Base-by-base conservation (phyloP, 176 grass and related monocot genomes). In the Cenchrus americanus region DNA sequence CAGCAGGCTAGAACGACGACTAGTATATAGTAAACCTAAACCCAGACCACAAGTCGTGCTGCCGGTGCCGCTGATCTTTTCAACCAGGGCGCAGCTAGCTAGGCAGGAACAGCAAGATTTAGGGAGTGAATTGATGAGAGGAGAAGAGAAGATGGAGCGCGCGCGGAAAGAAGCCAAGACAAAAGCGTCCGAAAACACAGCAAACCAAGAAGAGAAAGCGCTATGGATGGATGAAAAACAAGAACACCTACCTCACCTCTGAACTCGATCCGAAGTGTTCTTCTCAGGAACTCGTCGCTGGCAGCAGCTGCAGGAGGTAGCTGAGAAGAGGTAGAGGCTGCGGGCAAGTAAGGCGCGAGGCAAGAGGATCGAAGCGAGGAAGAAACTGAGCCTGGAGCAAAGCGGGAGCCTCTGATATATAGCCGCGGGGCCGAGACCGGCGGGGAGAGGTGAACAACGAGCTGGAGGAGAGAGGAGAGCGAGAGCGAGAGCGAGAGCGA, bases 401-500 rank as follows among this genome's bases (percentile, higher is more conserved):
- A 42, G 67, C 77, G 47, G 23, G 48, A 67, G 62, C 27, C 62
- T 37, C 78, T 54, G 54, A 68, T 80, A 80, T 80, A 80, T 80
- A 86, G 80, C 4, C 2, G 44, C 32, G 42, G 14, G 13, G 62
- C 54, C 13, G 7, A 58, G 17, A 44, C 40, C 15, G 43, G 13
- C 8, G 6, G 5, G 11, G 5, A 42, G 84, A 54, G 54, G 27
- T 2, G 27, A 30, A 30, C 27, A 58, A 17, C 3, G 52, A 62
- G 34, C 34, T 63, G 48, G 58, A 66, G 9, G 15, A 34, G 1
- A 14, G 19, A 2, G n/a, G 63, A 14, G 40, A 23, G 42, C 4
- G 43, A 51, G 51, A 75, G 82, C n/a, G 1, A 14, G 19, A 2
- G n/a, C n/a, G 63, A 14, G 40, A 23, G 42, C 4, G 43, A 51